phyloP scores from a whole-genome alignment of 108 stramenopile species.

The Ochromonas danica region DNA sequence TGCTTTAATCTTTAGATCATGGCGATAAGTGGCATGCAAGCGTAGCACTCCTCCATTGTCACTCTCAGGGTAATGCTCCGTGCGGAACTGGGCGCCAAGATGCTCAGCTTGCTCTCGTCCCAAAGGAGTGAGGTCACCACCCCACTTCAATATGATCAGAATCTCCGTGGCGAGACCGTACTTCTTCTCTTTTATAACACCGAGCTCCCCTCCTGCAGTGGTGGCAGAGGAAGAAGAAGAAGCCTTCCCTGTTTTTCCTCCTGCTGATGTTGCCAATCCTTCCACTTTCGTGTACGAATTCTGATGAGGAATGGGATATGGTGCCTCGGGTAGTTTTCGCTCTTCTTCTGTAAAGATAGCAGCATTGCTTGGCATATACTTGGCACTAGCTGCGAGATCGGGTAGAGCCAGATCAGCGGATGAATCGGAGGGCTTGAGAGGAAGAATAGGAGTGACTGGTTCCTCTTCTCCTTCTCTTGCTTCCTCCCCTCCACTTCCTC shows the following conservation, averaged over 20 bases:
- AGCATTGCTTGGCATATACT: neutral
- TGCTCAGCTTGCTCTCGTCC: constrained; percentile 84
- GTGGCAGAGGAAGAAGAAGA: neutral
- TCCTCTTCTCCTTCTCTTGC: neutral
- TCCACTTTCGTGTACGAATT: too few relatives aligned
- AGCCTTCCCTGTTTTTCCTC: neutral
- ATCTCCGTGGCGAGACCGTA: constrained; percentile 51
- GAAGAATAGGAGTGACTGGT: neutral
- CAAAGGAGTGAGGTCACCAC: constrained; percentile 90
- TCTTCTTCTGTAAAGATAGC: too few relatives aligned
- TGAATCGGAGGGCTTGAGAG: neutral
- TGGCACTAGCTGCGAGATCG: neutral
- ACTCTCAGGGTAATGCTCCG: constrained; percentile 80
- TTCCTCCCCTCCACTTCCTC: neutral
- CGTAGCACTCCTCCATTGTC: constrained; percentile 72
- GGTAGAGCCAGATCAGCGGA: neutral
- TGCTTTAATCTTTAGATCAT: constrained; percentile 97
- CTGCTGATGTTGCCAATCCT: neutral
- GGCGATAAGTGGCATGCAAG: constrained; percentile 94
- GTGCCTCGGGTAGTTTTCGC: too few relatives aligned
- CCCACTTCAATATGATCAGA: constrained; percentile 96
- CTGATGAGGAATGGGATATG: too few relatives aligned
- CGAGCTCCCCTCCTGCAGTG: neutral
- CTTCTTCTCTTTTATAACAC: neutral
- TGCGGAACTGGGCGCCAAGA: constrained; percentile 81